A percentile compares a stretch with the other conserved stretches of the same genome.
Evolutionary conservation across 2,329 filamentous ascomycete species (phyloP).

Genomic region (Zymoseptoria brevis): DNA sequence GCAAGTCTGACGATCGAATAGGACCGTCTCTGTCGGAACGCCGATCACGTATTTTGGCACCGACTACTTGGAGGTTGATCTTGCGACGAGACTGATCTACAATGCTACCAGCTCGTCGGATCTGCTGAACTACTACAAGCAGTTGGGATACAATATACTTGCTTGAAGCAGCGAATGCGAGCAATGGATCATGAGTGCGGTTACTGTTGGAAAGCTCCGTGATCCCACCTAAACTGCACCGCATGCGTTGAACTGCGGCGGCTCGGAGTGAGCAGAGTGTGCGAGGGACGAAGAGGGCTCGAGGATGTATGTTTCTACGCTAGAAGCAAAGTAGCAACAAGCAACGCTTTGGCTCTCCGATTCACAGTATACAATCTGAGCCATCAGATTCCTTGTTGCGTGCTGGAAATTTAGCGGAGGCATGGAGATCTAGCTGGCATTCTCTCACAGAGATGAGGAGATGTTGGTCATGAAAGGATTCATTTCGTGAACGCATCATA

Average conservation of each 20-base stretch:
- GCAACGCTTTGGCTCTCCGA: too few species aligned
- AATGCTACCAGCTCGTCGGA: constrained; percentile 4
- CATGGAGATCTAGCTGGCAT: not conserved
- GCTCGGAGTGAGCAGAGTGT: too few species aligned
- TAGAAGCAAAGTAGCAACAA: too few species aligned
- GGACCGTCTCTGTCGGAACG: constrained; percentile 7
- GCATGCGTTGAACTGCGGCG: too few species aligned
- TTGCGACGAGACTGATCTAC: constrained; percentile 7
- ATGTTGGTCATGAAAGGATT: not conserved
- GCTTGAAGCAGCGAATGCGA: too few species aligned
- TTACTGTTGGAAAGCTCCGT: too few species aligned
- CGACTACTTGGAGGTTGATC: constrained; percentile 8
- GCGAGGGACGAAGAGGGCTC: too few species aligned
- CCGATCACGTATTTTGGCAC: constrained; percentile 4
- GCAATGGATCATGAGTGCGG: too few species aligned
- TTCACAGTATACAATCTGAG: too few species aligned
- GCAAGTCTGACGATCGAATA: not conserved
- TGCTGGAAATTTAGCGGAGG: not conserved
- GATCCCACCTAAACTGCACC: too few species aligned
- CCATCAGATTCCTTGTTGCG: too few species aligned
- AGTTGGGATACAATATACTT: not conserved
- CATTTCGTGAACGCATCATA: not conserved
- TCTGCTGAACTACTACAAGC: constrained; percentile 8
- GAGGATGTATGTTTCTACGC: too few species aligned
- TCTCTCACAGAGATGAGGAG: not conserved